Evolutionary conservation across 2,329 filamentous ascomycete species (phyloP), one percentile per base, ranked within the genome.

Genomic region (Pseudogymnoascus sp.): DNA sequence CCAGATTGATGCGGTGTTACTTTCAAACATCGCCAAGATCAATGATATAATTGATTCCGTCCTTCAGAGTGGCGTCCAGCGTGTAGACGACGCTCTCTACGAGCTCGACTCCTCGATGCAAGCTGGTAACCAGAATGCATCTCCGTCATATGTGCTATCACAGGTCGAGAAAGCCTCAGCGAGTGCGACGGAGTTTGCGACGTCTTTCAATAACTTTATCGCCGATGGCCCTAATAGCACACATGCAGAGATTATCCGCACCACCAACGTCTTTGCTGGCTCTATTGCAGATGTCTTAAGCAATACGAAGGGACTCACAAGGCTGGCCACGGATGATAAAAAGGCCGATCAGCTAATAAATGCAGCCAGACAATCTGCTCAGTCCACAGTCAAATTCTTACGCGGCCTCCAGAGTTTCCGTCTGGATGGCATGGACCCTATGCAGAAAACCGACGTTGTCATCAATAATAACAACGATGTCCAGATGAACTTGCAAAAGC

Each of bases 11-110:
- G 89, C 89, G 43, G 83, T 99, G 66, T 87, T 98, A 65, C 82
- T 95, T 68, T 84, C 91, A 66, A 96, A 92, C 71, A 82, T 97
- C 59, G 85, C 89, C 73, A 97, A 96, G 81, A 93, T 99, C 75
- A 95, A 96, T 78, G 92, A 96, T 70, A 93, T 99, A 61, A 96
- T 99, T 69, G 95, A 99, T 75, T 96, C 93, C 0, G 95, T 99
- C 3, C 81, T 99, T 40, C 93, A 98, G 74, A 89, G 91, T 59
- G 95, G 93, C 68, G 91, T 98, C 22, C 88, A 95, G 71, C 89
- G 95, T 50, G 93, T 99, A 12, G 95, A 99, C 71, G 95, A 99
- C 76, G 92, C 95, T 46, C 81, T 99, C 37, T 99, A 99, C 77
- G 95, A 99, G 76, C 82, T 99, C 46, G 95, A 99, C 76, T 98